Evolutionary conservation across 495 filamentous ascomycete species (phyloP).

Genomic region (Neurospora cerealis): DNA sequence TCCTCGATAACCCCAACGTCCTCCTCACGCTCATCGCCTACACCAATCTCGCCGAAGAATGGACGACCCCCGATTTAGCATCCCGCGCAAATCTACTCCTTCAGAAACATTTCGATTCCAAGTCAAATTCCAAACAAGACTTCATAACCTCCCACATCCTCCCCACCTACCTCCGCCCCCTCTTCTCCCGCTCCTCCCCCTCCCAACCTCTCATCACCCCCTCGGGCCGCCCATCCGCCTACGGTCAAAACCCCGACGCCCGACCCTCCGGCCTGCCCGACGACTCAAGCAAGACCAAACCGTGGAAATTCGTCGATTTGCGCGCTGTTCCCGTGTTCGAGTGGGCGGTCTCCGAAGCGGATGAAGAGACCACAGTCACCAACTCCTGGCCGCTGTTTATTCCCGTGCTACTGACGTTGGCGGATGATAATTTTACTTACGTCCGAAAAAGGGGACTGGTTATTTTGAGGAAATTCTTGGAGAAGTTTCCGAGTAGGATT

Average conservation of each 20-base stretch:
- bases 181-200: slow-evolving; percentile 56
- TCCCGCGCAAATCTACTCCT: slow-evolving; percentile 32
- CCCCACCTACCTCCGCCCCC: slow-evolving; percentile 46
- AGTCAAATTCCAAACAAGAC: slow-evolving; percentile 1
- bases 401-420: slow-evolving; percentile 71
- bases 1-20: slow-evolving; percentile 2
- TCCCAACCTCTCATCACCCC: slow-evolving; percentile 42
- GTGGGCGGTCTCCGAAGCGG: slow-evolving; percentile 50
- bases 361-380: slow-evolving; percentile 20
- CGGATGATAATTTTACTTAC: slow-evolving; percentile 54
- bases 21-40: slow-evolving; percentile 33
- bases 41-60: slow-evolving; percentile 41
- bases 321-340: slow-evolving; percentile 53
- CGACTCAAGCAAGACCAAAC: slow-evolving; percentile 47
- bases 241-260: slow-evolving; percentile 5
- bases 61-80: slow-evolving; percentile 35
- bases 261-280: slow-evolving; percentile 28
- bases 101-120: slow-evolving; percentile 22
- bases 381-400: slow-evolving; percentile 67
- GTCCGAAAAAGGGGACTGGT: slow-evolving; percentile 52
- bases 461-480: slow-evolving; percentile 51
- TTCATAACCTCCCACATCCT: slow-evolving; percentile 49
- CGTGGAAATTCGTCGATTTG: slow-evolving; percentile 61
- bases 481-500: slow-evolving; percentile 43
- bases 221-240: slow-evolving; percentile 35